A percentile compares a stretch with the other conserved stretches of the same genome.
Conservation (phyloP, 176 grass and related monocot species). For the Oryza punctata region DNA sequence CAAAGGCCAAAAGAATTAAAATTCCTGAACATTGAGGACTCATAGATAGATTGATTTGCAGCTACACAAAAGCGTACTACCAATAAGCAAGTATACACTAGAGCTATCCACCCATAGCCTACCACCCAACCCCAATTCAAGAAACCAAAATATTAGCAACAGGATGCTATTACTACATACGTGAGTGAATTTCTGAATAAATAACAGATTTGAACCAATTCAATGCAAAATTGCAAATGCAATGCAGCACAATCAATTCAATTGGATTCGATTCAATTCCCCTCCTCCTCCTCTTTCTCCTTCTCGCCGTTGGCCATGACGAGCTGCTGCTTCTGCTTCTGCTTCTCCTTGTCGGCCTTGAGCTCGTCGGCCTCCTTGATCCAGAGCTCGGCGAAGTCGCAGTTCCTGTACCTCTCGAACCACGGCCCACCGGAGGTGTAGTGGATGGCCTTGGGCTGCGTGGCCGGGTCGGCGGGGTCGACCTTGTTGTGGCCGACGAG, state of each 20-base stretch:
- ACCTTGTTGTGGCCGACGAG: slow-evolving; percentile 76
- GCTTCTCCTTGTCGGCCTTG: slow-evolving; percentile 55
- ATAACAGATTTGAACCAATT: slow-evolving; percentile 26
- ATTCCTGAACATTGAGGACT: neutral
- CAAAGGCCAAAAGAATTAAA: neutral
- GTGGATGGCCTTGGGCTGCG: slow-evolving; percentile 62
- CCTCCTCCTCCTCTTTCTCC: slow-evolving; percentile 11
- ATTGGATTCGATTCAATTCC: slow-evolving; percentile 33
- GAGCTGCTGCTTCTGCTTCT: slow-evolving; percentile 1
- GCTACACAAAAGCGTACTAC: slow-evolving; percentile 24
- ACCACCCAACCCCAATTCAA: neutral
- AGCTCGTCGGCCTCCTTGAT: slow-evolving; percentile 59
- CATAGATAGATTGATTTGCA: slow-evolving; percentile 27
- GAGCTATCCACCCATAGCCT: slow-evolving; percentile 27
- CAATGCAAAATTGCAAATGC: slow-evolving; percentile 12
- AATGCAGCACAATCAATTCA: neutral
- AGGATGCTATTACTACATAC: slow-evolving; percentile 2
- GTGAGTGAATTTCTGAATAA: slow-evolving; percentile 4
- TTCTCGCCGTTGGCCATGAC: neutral
- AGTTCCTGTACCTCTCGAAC: slow-evolving; percentile 71
- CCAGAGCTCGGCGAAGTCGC: slow-evolving; percentile 78
- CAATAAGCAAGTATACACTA: too few species aligned
- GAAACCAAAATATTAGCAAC: slow-evolving; percentile 16
- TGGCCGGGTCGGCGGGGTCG: slow-evolving; percentile 52
- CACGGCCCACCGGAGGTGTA: slow-evolving; percentile 80